Percentiles rank a stretch among this genome's conserved stretches.
Conservation (phyloP, 441 rosid genomes). For the Gossypium davidsonii region DNA sequence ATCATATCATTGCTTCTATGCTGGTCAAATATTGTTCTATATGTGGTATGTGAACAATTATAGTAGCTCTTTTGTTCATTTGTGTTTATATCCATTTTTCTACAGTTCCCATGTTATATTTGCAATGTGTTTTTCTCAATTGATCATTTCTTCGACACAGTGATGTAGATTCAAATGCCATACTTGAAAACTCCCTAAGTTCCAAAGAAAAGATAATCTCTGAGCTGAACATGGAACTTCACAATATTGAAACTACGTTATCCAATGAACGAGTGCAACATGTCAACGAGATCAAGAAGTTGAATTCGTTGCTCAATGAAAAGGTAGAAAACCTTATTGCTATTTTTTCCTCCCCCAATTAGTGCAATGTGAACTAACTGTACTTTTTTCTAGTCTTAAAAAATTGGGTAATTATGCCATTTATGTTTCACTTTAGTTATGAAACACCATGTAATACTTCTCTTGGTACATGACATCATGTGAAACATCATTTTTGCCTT, state of each 20-base stretch:
- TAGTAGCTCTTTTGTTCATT: not conserved
- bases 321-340: conserved; percentile 43
- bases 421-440: not conserved
- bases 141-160: conserved; percentile 35
- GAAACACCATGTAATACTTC: not conserved
- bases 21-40: not conserved
- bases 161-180: conserved; percentile 69
- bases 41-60: not conserved
- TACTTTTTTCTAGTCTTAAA: not conserved
- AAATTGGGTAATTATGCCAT: not conserved
- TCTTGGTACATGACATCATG: not conserved
- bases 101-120: not conserved
- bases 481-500: not conserved
- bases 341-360: not conserved
- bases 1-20: not conserved
- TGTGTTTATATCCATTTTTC: not conserved
- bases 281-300: conserved; percentile 69
- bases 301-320: conserved; percentile 59
- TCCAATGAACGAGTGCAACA: conserved; percentile 83
- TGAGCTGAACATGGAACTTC: conserved; percentile 90
- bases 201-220: conserved; percentile 95
- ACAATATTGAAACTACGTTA: conserved; percentile 73
- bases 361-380: not conserved
- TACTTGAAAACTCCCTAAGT: conserved; percentile 80
- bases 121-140: conserved; percentile 14